Evolutionary conservation across 805 yeast genomes (phyloP), one percentile per base, ranked within the genome.

Genomic region (Kluyveromyces dobzhanskii): DNA sequence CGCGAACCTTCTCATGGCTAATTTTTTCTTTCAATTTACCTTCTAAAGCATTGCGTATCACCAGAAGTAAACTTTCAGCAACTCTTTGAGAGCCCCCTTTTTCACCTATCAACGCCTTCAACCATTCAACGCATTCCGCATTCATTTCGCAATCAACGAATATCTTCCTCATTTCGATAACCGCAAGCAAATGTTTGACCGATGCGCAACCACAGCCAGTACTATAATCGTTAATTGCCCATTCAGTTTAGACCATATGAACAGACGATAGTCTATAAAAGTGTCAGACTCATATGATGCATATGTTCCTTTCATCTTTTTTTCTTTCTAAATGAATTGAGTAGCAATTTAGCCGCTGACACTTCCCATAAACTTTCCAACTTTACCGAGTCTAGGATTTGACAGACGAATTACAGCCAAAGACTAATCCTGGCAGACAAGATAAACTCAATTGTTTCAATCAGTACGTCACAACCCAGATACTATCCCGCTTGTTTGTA

Each of bases 41-140:
- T 24, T 38, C 30, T 23, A 48, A 32, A 12, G 32, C 42, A 14
- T 19, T 27, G 11, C 34, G 40, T 1, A 45, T 51, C 17, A 49
- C 19, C 10, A 26, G 29, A 10, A 51, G 38, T 11, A 50, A 44
- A n/a, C 40, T 42, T 8, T 30, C 35, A 26, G 43, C 43, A 11
- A 51, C 5, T 45, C 46, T 17, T 44, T 39, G n/a, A 35, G 43
- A 12, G 39, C 43, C 56, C 46, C 46, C 30, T 27, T 30, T n/a
- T 27, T 32, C 18, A 35, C 26, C 42, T 35, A 38, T 39, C 35
- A 32, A 32, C 13, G 35, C 36, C 23, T 16, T 27, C 16, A 19
- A n/a, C 30, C 37, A 34, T 17, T 17, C 19, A 9, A 34, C 17
- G 30, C 37, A 34, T 32, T 35, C 34, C 26, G 30, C 17, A 35